These are phyloP conservation scores for Podospora pseudoanserina DNA, from an alignment of 495 filamentous ascomycete species.

Conservation along the genomic window DNA sequence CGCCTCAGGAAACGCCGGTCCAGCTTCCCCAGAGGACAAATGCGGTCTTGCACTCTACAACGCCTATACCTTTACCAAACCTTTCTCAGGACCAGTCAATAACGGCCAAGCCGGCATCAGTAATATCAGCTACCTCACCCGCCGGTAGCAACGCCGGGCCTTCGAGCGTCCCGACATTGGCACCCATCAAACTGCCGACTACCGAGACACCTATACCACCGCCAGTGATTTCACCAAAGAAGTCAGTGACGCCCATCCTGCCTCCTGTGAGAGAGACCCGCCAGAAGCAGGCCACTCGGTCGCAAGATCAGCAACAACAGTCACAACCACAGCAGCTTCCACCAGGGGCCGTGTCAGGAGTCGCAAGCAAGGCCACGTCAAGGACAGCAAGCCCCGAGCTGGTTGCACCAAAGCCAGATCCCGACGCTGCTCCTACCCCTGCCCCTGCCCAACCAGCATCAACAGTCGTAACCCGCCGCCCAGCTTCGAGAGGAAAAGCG, in stretches of 20 bases:
- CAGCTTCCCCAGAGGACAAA: slow-evolving; percentile 26
- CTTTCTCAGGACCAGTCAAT: slow-evolving; percentile 31
- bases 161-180: slow-evolving; percentile 9
- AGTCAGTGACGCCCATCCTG: slow-evolving; percentile 52
- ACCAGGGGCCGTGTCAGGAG: slow-evolving; percentile 8
- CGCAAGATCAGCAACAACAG: slow-evolving; percentile 30
- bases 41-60: slow-evolving; percentile 33
- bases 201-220: slow-evolving; percentile 33
- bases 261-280: slow-evolving; percentile 46
- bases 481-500: slow-evolving; percentile 48
- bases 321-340: slow-evolving; percentile 1
- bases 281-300: slow-evolving; percentile 27
- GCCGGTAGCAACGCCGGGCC: slow-evolving; percentile 25
- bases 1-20: slow-evolving; percentile 42
- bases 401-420: slow-evolving; percentile 32
- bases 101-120: slow-evolving; percentile 29
- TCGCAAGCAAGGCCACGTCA: slow-evolving; percentile 29
- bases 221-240: slow-evolving; percentile 40
- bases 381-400: slow-evolving; percentile 31
- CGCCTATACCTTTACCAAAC: slow-evolving; percentile 35
- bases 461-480: slow-evolving; percentile 33
- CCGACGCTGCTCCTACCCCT: slow-evolving; percentile 24
- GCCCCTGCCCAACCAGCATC: slow-evolving; percentile 17
- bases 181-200: slow-evolving; percentile 29
- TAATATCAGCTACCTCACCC: slow-evolving; percentile 29